Conservation (phyloP, 306 rosid species). For the Aeschynomene evenia region DNA sequence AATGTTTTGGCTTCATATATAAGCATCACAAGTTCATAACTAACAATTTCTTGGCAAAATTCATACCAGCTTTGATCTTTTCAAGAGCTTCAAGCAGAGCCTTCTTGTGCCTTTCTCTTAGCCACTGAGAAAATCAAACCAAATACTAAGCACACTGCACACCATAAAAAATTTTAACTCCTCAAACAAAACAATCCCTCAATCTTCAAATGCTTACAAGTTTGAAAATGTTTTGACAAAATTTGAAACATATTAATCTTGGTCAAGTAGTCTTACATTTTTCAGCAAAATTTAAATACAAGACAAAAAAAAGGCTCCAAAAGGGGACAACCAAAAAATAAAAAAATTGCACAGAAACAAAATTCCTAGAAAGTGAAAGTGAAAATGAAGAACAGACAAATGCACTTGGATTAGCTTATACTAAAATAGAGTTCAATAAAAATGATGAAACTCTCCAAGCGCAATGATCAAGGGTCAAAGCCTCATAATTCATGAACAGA, state of each 20-base stretch:
- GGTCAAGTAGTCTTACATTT: not conserved
- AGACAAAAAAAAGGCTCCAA: not conserved
- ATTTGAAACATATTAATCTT: not conserved
- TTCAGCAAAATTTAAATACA: not conserved
- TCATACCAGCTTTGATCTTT: slow-evolving; percentile 86
- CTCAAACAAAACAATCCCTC: not conserved
- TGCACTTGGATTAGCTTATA: not conserved
- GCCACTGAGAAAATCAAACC: slow-evolving; percentile 36
- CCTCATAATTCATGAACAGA: no score
- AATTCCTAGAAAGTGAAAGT: not conserved
- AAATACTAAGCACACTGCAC: not conserved
- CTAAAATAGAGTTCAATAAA: no score
- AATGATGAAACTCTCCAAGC: not conserved
- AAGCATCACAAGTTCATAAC: slow-evolving; percentile 7
- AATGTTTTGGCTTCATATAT: not conserved
- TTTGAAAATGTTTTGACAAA: not conserved
- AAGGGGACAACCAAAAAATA: not conserved
- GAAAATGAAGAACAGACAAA: not conserved
- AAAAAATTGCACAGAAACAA: no score
- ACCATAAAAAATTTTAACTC: not conserved
- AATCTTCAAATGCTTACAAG: not conserved
- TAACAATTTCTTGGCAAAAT: not conserved
- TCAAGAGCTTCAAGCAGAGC: slow-evolving; percentile 86
- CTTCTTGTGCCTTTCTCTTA: slow-evolving; percentile 41
- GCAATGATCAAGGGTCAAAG: not conserved